Conservation (phyloP, 345 rosid genomes). For the Luvunga scandens region DNA sequence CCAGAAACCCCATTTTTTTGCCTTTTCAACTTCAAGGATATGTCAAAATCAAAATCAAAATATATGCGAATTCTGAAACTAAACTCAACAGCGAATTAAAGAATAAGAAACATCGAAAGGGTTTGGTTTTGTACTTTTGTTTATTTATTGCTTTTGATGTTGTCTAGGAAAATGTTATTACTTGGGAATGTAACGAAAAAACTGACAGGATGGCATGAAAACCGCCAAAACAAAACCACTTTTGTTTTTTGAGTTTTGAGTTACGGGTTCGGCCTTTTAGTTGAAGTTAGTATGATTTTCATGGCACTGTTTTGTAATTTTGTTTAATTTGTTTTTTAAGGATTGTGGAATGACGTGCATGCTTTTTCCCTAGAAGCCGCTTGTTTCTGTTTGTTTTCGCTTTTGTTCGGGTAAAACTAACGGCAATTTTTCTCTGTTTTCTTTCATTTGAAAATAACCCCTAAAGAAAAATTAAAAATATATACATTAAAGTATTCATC, state of each 20-base stretch:
- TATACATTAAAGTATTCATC: no score
- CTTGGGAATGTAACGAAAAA: background rate
- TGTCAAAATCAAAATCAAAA: background rate
- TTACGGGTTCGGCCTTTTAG: background rate
- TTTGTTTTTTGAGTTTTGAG: background rate
- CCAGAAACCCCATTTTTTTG: conserved; percentile 46
- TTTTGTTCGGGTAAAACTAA: background rate
- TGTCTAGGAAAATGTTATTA: background rate
- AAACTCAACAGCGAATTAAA: background rate
- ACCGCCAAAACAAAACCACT: conserved; percentile 1
- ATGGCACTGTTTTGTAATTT: background rate
- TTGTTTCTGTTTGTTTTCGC: background rate
- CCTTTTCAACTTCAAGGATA: background rate
- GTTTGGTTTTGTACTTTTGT: background rate
- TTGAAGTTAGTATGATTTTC: background rate
- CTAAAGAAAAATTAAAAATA: background rate
- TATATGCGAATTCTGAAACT: background rate
- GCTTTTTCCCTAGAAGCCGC: background rate
- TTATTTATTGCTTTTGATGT: background rate
- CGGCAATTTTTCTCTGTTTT: no score
- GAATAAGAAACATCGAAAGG: background rate
- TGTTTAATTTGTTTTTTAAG: background rate
- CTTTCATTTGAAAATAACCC: background rate
- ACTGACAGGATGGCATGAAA: background rate
- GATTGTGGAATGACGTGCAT: background rate